Evolutionary conservation across 2,329 filamentous ascomycete genomes (phyloP), one percentile per base, ranked within the genome.

Genomic region (Triangularia verruculosa): DNA sequence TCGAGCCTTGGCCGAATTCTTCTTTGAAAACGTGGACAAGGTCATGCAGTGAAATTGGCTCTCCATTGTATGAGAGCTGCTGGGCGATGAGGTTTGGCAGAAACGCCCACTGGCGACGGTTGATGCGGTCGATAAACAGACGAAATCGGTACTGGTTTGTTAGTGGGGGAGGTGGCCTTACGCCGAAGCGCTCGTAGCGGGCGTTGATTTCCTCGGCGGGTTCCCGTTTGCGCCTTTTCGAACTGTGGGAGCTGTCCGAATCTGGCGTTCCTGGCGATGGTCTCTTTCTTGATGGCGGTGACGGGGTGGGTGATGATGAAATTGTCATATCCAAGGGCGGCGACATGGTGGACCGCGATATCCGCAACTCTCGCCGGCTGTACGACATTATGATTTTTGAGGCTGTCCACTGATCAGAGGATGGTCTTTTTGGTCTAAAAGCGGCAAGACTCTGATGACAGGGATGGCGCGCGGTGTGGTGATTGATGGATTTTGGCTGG

Each of bases 101-200:
- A 17, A 60, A 58, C 15, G 34, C 55, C 66, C 66, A 69, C 30
- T 68, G 66, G 8, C 63, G 64, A 1, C 54, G 43, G 55, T 66
- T 67, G 52, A 69, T 67, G 17, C 64, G 66, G 13, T 64, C 56
- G 17, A 69, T 43, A 12, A 69, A 67, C n/a, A 39, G 30, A 20
- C 61, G 62, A 56, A 68, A 69, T 15, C 67, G 67, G 1, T 27
- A 47, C 20, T 53, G 20, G 25, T 67, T 69, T 25, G 64, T 60
- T 12, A 56, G 15, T 54, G 65, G 65, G 4, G 61, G 59, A 24
- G 62, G 64, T 8, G 62, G 61, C 17, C 22, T 47, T 15, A 67
- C 53, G 9, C 61, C 62, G 0, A 43, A 58, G 12, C 55, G 39
- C 15, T 39, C 58, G 43, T 65, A 66, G 4, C 64, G 62, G 7